Percentiles rank a stretch among this genome's conserved stretches.
These are phyloP conservation scores for Plicaturopsis crispa DNA, from an alignment of 768 basidiomycete species.

Conservation along the genomic window DNA sequence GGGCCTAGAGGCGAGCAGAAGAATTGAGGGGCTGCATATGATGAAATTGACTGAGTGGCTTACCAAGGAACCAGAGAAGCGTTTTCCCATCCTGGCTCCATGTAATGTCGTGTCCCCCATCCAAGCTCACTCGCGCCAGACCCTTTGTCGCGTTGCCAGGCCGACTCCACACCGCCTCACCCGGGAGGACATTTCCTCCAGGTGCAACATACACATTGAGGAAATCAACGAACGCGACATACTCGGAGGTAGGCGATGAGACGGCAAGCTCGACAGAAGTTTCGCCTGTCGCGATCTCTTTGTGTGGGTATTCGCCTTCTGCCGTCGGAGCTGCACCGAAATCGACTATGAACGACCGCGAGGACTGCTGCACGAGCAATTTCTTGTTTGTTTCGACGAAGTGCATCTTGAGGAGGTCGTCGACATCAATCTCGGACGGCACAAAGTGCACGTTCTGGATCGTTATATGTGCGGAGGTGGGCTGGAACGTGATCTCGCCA, in stretches of 20 bases:
- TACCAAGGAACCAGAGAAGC: constrained; percentile 72
- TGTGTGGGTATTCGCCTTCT: constrained; percentile 38
- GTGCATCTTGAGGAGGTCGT: constrained; percentile 38
- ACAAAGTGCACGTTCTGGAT: constrained; percentile 45
- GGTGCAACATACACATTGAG: constrained; percentile 57
- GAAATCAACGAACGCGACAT: constrained; percentile 63
- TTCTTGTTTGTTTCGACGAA: constrained; percentile 49
- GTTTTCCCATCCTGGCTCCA: constrained; percentile 58
- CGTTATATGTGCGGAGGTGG: constrained; percentile 21
- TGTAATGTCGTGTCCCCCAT: constrained; percentile 67
- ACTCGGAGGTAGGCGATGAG: constrained; percentile 23
- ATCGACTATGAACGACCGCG: constrained; percentile 42
- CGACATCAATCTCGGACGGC: constrained; percentile 39
- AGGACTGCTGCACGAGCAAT: constrained; percentile 53
- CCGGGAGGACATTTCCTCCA: constrained; percentile 29
- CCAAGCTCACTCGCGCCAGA: constrained; percentile 55
- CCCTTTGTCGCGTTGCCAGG: constrained; percentile 60
- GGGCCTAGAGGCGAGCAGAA: constrained; percentile 34
- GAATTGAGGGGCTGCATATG: not conserved
- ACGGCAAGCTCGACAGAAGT: constrained; percentile 53
- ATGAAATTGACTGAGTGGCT: constrained; percentile 6
- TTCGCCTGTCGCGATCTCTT: constrained; percentile 43
- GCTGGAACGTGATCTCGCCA: constrained; percentile 48
- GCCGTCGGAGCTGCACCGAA: constrained; percentile 37
- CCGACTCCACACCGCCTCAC: constrained; percentile 55